phyloP scores from a whole-genome alignment of 2,329 filamentous ascomycete genomes.

The Penicillium capsulatum region DNA sequence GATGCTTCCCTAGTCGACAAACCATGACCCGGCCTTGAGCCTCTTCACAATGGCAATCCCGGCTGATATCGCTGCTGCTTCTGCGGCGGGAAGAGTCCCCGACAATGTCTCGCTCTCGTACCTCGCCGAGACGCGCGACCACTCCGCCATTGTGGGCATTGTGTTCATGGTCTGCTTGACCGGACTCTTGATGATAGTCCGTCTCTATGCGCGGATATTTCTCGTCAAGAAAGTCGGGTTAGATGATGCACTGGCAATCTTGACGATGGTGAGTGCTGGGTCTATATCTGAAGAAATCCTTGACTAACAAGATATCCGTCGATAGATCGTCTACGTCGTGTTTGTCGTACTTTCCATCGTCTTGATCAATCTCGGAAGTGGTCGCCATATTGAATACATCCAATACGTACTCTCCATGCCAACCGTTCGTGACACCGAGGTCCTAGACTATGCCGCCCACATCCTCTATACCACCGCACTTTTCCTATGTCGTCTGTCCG shows the following conservation, averaged over 20 bases:
- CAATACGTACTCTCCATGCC: conserved; percentile 46
- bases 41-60: conserved; percentile 21
- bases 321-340: conserved; percentile 36
- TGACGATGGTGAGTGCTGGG: conserved; percentile 41
- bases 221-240: conserved; percentile 43
- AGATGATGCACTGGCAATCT: conserved; percentile 50
- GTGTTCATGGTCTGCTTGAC: conserved; percentile 28
- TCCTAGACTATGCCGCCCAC: conserved; percentile 50
- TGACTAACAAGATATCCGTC: background rate
- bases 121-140: conserved; percentile 28
- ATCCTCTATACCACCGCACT: conserved; percentile 51
- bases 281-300: background rate
- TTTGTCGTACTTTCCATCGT: conserved; percentile 44
- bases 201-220: conserved; percentile 45
- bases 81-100: conserved; percentile 27
- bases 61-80: conserved; percentile 26
- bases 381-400: conserved; percentile 34
- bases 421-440: conserved; percentile 43
- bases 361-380: conserved; percentile 49
- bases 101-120: conserved; percentile 23
- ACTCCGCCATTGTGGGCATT: conserved; percentile 26
- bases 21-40: conserved; percentile 10
- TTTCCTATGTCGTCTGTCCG: conserved; percentile 50
- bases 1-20: conserved; percentile 4
- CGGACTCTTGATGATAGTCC: conserved; percentile 37